Percentiles rank a stretch among this genome's conserved stretches.
Conservation (phyloP, 78 protist genomes). For the Dictyostelium firmibasis region DNA sequence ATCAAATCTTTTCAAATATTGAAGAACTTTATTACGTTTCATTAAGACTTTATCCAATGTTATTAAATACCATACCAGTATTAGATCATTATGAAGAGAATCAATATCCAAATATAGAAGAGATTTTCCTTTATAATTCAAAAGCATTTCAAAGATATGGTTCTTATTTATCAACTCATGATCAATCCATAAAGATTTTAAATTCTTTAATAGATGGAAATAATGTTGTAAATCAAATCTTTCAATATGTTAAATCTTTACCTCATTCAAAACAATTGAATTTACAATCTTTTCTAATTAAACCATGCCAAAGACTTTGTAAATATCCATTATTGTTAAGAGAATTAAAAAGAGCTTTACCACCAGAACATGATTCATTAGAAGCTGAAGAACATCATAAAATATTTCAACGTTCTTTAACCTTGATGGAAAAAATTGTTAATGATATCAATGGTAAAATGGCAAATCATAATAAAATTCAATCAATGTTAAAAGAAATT, state of each 20-base stretch:
- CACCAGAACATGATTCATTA: conserved; percentile 32
- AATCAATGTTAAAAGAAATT: background rate
- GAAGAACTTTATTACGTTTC: conserved; percentile 30
- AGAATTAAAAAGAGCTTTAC: conserved; percentile 60
- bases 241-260: conserved; percentile 36
- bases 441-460: conserved; percentile 48
- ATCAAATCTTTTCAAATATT: conserved; percentile 27
- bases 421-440: conserved; percentile 57
- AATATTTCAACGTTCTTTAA: conserved; percentile 30
- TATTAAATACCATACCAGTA: background rate
- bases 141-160: conserved; percentile 6
- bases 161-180: background rate
- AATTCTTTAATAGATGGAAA: background rate
- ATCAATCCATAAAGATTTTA: background rate
- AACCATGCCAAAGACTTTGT: conserved; percentile 73
- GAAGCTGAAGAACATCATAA: conserved; percentile 21
- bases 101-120: conserved; percentile 60
- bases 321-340: conserved; percentile 64
- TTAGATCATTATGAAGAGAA: background rate
- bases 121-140: conserved; percentile 37
- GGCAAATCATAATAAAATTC: conserved; percentile 44
- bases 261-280: conserved; percentile 1
- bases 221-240: background rate
- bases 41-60: background rate
- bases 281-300: conserved; percentile 46